A percentile compares a stretch with the other conserved stretches of the same genome.
phyloP scores from a whole-genome alignment of 441 rosid species.

The Gossypium laxum region DNA sequence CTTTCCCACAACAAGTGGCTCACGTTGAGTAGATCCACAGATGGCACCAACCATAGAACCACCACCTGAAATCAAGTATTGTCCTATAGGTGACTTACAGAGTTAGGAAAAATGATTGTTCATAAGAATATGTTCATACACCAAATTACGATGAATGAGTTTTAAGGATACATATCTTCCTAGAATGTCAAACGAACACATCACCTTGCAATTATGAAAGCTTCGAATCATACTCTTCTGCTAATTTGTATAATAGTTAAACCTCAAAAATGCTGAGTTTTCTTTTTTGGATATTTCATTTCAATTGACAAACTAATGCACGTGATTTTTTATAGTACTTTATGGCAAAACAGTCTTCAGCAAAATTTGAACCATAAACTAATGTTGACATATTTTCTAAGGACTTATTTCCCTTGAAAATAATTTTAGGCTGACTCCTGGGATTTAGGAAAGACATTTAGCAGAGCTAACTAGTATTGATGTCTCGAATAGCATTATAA shows the following conservation, averaged over 20 bases:
- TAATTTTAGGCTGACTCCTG: too few species aligned
- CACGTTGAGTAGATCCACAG: slow-evolving; percentile 54
- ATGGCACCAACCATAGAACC: slow-evolving; percentile 79
- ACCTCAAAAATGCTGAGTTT: neutral
- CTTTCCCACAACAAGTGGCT: slow-evolving; percentile 65
- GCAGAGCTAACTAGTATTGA: too few species aligned
- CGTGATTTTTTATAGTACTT: too few species aligned
- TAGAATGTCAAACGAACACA: neutral
- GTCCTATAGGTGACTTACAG: neutral
- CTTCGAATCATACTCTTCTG: neutral
- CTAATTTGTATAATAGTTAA: neutral
- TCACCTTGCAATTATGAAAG: neutral
- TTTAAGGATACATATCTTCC: neutral
- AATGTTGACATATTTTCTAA: too few species aligned
- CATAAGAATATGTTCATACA: neutral
- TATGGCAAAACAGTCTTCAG: too few species aligned
- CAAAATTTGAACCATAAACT: too few species aligned
- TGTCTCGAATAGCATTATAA: too few species aligned
- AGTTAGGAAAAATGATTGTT: neutral
- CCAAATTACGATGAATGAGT: neutral
- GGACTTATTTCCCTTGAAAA: too few species aligned
- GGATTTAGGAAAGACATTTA: too few species aligned
- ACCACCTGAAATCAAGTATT: slow-evolving; percentile 40
- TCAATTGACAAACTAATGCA: neutral
- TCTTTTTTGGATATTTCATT: neutral